Base-by-base conservation (phyloP, 225 moss, liverwort and hornwort species). In the Anthoceros angustus region DNA sequence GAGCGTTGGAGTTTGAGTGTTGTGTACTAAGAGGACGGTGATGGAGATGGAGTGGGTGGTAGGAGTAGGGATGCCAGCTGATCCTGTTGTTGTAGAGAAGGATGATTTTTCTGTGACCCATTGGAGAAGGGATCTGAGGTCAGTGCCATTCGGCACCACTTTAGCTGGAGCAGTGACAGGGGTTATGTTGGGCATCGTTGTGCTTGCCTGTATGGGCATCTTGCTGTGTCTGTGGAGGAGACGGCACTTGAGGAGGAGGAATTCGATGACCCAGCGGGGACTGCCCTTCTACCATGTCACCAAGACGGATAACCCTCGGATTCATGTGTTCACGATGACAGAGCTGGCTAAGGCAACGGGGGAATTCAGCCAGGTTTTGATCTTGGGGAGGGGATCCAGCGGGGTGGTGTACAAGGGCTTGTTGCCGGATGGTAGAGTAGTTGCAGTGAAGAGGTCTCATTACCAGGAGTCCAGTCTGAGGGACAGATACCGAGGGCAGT, bases 291-390 rank as follows among this genome's bases (percentile, higher is more conserved):
- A 55, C 55, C 55, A 55, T 55, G n/a, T 20, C 7, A 18, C 6
- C 55, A 55, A 55, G 55, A 18, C 55, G 23, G 55, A 55, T 18
- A 55, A 55, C 14, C 55, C 55, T 55, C 55, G 55, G n/a, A 55
- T 55, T 55, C 55, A 55, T 55, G 55, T 55, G n/a, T 55, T 55
- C 55, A 55, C 55, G n/a, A 3, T 55, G 55, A 18, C 55, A n/a
- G 55, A 55, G 55, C 14, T 55, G 55, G 55, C 55, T 1, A 55
- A 23, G 23, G 55, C 55, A 15, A 55, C 55, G 7, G 55, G 55
- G 23, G 55, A 23, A 7, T 55, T 55, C 55, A 55, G 23, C 14
- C 5, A 55, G 14, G 55, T 23, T 55, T 23, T 55, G n/a, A 23
- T 55, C 23, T 23, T 55, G 23, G 55, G 55, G n/a, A 55, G 23